Evolutionary conservation across 495 filamentous ascomycete species (phyloP).

Genomic region (Penicillium paxilli): DNA sequence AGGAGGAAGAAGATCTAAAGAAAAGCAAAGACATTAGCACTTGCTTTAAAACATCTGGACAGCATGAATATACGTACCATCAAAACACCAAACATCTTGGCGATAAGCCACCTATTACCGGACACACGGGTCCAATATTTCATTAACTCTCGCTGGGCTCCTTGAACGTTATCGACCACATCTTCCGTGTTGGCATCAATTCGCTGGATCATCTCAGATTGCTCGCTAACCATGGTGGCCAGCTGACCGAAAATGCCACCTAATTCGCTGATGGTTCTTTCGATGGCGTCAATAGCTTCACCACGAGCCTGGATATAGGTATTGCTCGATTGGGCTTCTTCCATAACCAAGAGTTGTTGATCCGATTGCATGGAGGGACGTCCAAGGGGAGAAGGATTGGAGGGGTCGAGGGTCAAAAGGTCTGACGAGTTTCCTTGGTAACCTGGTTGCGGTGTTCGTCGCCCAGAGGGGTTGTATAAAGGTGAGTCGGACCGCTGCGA

Average conservation of each 20-base stretch:
- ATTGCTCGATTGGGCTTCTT: constrained; percentile 83
- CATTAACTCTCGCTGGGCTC: constrained; percentile 86
- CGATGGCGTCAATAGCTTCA: constrained; percentile 95
- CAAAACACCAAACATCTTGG: constrained; percentile 96
- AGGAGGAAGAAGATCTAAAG: constrained; percentile 58
- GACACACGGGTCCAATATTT: constrained; percentile 96
- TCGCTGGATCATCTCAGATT: constrained; percentile 89
- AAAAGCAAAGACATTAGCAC: background rate
- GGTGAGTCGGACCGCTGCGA: constrained; percentile 68
- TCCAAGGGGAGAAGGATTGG: constrained; percentile 54
- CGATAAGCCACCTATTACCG: constrained; percentile 93
- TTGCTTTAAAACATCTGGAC: too few species aligned
- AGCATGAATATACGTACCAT: constrained; percentile 64
- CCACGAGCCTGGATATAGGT: constrained; percentile 90
- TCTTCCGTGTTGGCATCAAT: constrained; percentile 96
- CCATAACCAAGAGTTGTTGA: constrained; percentile 91
- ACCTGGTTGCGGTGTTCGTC: constrained; percentile 61
- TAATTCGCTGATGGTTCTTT: constrained; percentile 90
- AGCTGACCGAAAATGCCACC: constrained; percentile 96
- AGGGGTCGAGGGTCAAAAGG: constrained; percentile 81
- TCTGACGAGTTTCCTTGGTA: constrained; percentile 59
- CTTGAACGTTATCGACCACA: constrained; percentile 95
- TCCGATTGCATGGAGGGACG: constrained; percentile 62
- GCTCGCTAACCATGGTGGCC: constrained; percentile 96
- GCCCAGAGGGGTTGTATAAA: constrained; percentile 79